Evolutionary conservation across 495 filamentous ascomycete species (phyloP).

Genomic region (Haplographium delicatum): DNA sequence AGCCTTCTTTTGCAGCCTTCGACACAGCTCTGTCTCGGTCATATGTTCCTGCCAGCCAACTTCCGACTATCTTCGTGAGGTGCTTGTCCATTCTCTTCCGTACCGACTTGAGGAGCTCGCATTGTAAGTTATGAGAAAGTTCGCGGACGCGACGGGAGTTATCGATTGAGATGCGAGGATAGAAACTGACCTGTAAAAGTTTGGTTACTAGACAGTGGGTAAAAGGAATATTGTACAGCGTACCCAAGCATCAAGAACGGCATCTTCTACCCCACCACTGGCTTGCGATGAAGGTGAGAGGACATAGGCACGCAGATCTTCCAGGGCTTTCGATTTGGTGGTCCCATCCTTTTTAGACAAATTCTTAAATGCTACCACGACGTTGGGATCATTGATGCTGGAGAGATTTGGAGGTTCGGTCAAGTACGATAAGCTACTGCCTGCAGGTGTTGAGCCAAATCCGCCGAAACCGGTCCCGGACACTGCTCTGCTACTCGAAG

Average conservation of each 20-base stretch:
- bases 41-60: constrained; percentile 84
- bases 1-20: constrained; percentile 66
- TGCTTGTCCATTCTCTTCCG: constrained; percentile 76
- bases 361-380: constrained; percentile 87
- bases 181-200: constrained; percentile 71
- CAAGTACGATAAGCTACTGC: constrained; percentile 70
- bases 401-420: constrained; percentile 79
- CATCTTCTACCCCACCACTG: constrained; percentile 61
- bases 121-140: constrained; percentile 69
- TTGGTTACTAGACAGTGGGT: constrained; percentile 26
- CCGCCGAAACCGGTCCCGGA: constrained; percentile 38
- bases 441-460: constrained; percentile 37
- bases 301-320: constrained; percentile 71
- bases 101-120: constrained; percentile 61
- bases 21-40: constrained; percentile 74
- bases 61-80: constrained; percentile 68
- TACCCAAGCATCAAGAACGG: constrained; percentile 83
- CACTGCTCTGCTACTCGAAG: constrained; percentile 59
- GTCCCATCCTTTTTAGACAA: constrained; percentile 87
- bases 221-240: constrained; percentile 17
- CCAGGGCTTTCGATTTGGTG: constrained; percentile 88
- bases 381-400: constrained; percentile 67
- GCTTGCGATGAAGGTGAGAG: constrained; percentile 11
- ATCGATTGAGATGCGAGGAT: constrained; percentile 84
- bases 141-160: constrained; percentile 82